Base-by-base conservation (phyloP, 2,329 filamentous ascomycete genomes). In the Rhynchosporium secalis region DNA sequence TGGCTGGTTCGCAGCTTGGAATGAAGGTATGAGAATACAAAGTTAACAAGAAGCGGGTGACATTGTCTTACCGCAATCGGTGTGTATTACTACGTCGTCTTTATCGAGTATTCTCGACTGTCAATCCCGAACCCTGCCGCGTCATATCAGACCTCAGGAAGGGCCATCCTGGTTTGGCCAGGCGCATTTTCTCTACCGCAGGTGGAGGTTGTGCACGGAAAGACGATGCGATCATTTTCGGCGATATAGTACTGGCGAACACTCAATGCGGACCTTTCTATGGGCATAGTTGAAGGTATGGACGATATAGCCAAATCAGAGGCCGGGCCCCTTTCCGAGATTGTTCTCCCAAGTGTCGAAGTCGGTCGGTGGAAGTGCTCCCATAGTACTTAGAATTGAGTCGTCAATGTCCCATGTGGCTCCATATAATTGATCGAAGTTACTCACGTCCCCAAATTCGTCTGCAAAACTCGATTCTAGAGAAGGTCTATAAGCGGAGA, bases 51-150 rank as follows among this genome's bases (percentile, higher is more conserved):
- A 33, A 2, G n/a, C 20, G 59, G 58, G 58, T 64, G 59, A 61
- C 61, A 66, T 52, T 49, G 58, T 20, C 55, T 60, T 36, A 66
- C 61, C n/a, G 64, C 51, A 12, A 20, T 64, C 33, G 62, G 58
- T 20, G 59, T 66, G 3, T 66, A 66, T 55, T 63, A 63, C 12
- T 66, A 61, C 20, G 46, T 66, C n/a, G 64, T 62, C 12, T 58
- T 66, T 40, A 62, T 66, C 38, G 64, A 65, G 26, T 62, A 60
- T 54, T 31, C 63, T 29, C 55, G 61, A 10, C 12, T 60, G 26
- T 65, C 48, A 33, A n/a, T 58, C 46, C 15, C 40, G 5, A 49
- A 38, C 20, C 48, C 43, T 26, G 36, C 26, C n/a, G 13, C 13
- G 38, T 20, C 47, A 3, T 4, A 33, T 15, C 40, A 56, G 13